Base-by-base conservation (phyloP, 768 basidiomycete species). In the Leccinum fibrillosum region DNA sequence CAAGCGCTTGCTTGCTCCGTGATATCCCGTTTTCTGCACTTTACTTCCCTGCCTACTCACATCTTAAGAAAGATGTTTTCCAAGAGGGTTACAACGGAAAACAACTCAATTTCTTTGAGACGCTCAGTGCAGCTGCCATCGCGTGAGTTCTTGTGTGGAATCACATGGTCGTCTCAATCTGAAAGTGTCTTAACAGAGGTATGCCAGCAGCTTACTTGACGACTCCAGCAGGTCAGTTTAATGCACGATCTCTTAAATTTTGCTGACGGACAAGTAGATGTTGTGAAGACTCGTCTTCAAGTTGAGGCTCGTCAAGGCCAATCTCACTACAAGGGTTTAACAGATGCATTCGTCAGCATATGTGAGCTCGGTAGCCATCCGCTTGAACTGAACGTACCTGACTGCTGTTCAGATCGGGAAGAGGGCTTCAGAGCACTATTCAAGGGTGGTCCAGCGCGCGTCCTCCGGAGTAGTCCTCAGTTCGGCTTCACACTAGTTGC, bases 11-110 rank as follows among this genome's bases (percentile, higher is more conserved):
- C 75, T 76, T 98, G 65, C 82, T 94, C 34, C 90, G 94, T 51
- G 96, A 98, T 71, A 94, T 98, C 54, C 97, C 97, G 2, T 99
- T 98, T 76, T 98, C 95, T 32, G 94, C 93, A 37, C 89, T 94
- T 63, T 93, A 92, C 72, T 92, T 93, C 78, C 84, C 90, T 19
- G 82, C 92, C 50, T 95, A 97, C 73, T 85, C 85, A 49, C 94
- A 95, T 69, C 74, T 93, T 68, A 92, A 97, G 82, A 90, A 86
- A 72, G 96, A 99, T 72, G 63, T 98, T 25, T 99, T 98, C 80
- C 82, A 89, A 53, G 97, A 99, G 70, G 97, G 97, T 6, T 89
- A 92, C 74, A 91, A 97, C 64, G 94, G 94, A 58, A 98, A 98
- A 75, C 85, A 89, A 63, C 78, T 99, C 37, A 86, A 86, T 15